Base-by-base conservation (phyloP, 179 eudicot species). In the Heliamphora pulchella region DNA sequence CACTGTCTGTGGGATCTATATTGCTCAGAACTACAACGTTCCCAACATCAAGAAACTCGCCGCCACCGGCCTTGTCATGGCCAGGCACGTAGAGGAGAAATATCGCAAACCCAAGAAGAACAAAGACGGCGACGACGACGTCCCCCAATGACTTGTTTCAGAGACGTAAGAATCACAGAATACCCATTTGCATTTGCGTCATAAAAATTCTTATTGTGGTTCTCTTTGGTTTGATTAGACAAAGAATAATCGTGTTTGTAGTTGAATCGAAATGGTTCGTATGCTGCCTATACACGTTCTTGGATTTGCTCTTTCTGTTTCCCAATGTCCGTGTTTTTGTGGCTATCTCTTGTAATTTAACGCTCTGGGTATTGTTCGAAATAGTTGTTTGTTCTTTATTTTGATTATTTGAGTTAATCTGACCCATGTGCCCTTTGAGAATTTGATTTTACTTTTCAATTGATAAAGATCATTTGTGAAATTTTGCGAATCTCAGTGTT, bases 81-180 rank as follows among this genome's bases (percentile, higher is more conserved):
- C 84, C 62, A 84, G 79, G 65, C 71, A 55, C 4, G 53, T 81
- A 3, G 84, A 88, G 59, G 79, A 84, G 74, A 48, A 79, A 7
- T 76, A 81, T 59, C 87, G 87, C 76, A 88, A 86, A 39, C 81
- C 70, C 53, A 53, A 54, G 81, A 55, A 18, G 44, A 80, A 51
- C 13, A 5, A 48, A 57, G 50, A 75, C 20, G 76, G 53, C 18
- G 22, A 54, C 77, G 47, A 46, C 59, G 0, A 0, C 50, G 5
- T 31, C 31, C 31, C 31, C 31, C 31, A 31, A 31, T 31, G 31
- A 31, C 31, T 31, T 31, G 31, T 31, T 31, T 31, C 18, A 39
- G 44, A 8, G 44, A 65, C 10, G 2, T 2, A 5, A 6, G 13
- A 17, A 6, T 3, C 1, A 15, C 15, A 39, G 3, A 43, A 4